Conservation (phyloP, 176 grass and related monocot genomes). For the Bromus sterilis region DNA sequence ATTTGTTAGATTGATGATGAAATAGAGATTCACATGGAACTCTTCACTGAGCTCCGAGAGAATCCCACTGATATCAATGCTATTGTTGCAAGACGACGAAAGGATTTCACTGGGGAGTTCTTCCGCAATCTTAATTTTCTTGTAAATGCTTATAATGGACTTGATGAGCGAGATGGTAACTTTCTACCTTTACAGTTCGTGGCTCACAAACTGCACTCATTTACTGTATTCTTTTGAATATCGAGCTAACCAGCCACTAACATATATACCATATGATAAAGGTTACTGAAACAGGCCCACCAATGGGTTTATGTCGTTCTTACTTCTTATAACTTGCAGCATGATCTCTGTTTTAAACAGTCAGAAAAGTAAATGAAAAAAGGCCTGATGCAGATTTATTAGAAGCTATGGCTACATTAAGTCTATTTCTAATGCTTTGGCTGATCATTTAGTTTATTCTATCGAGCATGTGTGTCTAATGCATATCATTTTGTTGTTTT, state of each 20-base stretch:
- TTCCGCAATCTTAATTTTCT: constrained; percentile 76
- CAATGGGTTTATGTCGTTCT: neutral
- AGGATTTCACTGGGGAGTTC: constrained; percentile 76
- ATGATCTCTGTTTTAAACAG: constrained; percentile 6
- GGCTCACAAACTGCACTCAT: neutral
- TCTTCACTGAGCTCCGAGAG: constrained; percentile 70
- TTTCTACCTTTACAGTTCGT: constrained; percentile 1
- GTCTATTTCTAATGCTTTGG: neutral
- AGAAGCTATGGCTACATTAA: neutral
- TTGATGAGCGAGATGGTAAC: constrained; percentile 84
- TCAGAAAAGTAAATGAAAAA: neutral
- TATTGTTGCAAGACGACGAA: constrained; percentile 71
- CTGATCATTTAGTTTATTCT: neutral
- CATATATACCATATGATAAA: neutral
- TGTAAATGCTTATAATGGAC: constrained; percentile 45
- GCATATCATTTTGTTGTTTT: neutral
- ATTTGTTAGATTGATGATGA: constrained; percentile 63
- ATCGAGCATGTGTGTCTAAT: neutral
- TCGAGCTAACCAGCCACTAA: neutral
- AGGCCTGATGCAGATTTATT: neutral
- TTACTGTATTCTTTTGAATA: neutral
- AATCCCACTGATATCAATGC: constrained; percentile 69
- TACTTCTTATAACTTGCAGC: neutral
- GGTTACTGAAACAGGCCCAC: neutral
- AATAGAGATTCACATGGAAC: constrained; percentile 84